A percentile compares a stretch with the other conserved stretches of the same genome.
Conservation (phyloP, 495 filamentous ascomycete genomes). For the Penicillium dipodomyicola region DNA sequence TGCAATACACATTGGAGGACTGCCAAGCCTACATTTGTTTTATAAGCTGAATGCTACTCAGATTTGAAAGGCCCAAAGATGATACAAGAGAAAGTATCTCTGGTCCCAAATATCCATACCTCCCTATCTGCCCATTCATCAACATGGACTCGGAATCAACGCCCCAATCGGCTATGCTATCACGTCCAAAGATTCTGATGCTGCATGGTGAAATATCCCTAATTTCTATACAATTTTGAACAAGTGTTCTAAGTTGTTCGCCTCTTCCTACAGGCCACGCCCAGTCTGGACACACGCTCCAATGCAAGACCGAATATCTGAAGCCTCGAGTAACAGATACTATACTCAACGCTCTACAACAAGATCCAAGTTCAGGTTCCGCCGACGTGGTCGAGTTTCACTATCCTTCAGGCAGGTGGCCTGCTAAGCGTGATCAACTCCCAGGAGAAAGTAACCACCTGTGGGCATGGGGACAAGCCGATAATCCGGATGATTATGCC, state of each 20-base stretch:
- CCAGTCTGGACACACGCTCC: constrained; percentile 14
- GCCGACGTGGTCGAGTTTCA: constrained; percentile 4
- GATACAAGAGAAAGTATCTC: not conserved
- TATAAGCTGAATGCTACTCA: not conserved
- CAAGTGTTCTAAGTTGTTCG: not conserved
- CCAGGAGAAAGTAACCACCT: not conserved
- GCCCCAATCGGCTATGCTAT: not conserved
- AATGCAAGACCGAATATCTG: constrained; percentile 17
- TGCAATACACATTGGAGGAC: too few species aligned
- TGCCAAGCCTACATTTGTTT: not conserved
- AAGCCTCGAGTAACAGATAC: not conserved
- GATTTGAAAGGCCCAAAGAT: not conserved
- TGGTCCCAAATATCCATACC: not conserved
- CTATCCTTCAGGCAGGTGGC: constrained; percentile 5
- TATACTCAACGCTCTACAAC: not conserved
- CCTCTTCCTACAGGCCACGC: constrained; percentile 2
- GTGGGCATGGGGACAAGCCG: constrained; percentile 9
- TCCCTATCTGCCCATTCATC: not conserved
- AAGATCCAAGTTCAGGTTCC: not conserved
- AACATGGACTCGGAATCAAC: not conserved
- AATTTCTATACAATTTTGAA: not conserved
- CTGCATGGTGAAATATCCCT: not conserved
- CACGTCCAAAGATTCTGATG: not conserved
- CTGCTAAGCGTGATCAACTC: not conserved
- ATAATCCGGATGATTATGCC: not conserved